Evolutionary conservation across 176 grass and related monocot genomes (phyloP), one percentile per base, ranked within the genome.

Genomic region (Leersia perrieri): DNA sequence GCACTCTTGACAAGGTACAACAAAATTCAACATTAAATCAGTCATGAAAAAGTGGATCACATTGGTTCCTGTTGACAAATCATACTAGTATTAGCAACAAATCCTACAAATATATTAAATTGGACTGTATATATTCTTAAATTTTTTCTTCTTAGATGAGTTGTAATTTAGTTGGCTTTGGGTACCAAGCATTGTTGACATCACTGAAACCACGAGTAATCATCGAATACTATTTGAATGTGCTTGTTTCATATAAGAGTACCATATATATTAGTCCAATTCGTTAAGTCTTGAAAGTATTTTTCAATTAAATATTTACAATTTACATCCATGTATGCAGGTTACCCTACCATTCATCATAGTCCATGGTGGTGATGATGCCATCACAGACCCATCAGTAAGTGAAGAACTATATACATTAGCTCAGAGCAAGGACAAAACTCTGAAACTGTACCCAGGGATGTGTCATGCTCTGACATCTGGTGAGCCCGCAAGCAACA

Each of bases 391-490:
- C 29, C 87, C 90, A 25, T 66, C 80, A 0, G 90, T 92, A 29
- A 92, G 90, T 23, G 63, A 84, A 68, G 47, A 64, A 30, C 42
- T 92, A 1, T 87, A 84, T 18, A 83, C 77, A 25, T 8, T 70
- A 40, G 80, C 90, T 1, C 12, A 60, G 33, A 89, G 90, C 66
- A 75, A 77, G 38, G 90, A 90, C 33, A 92, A 90, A 55, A 81
- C 72, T 4, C 2, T 92, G 10, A 90, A 92, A 47, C 31, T 87
- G 13, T 92, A 90, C 25, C 84, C 84, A 13, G 87, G 84, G 53
- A 92, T 92, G 90, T 92, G 87, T n/a, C 90, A 92, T 73, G 90
- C 87, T 13, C 49, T 92, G 68, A 92, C 84, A 8, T 92, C 90
- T 1, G 87, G 83, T 51, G 90, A 92, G 44, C 79, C 67, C 7